A percentile compares a stretch with the other conserved stretches of the same genome.
These are phyloP conservation scores for Ensete glaucum DNA, from an alignment of 176 grass and related monocot species.

Conservation along the genomic window DNA sequence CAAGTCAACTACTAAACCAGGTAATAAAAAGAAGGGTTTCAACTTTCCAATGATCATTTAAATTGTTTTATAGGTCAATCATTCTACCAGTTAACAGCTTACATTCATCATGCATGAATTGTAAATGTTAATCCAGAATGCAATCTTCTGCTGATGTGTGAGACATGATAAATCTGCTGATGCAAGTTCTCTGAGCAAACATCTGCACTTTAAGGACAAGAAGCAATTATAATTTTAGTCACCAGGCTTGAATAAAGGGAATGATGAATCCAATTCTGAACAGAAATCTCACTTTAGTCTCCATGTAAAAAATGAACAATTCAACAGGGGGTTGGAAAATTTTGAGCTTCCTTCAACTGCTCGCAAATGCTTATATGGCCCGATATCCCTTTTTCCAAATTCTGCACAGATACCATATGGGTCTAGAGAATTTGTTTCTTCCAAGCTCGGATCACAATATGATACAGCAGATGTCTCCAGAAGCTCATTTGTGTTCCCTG, in stretches of 20 bases:
- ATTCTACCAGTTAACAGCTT: conserved; percentile 24
- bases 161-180: conserved; percentile 52
- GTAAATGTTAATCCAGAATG: conserved; percentile 99
- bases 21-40: neutral
- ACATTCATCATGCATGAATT: conserved; percentile 99
- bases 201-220: conserved; percentile 31
- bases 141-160: conserved; percentile 87
- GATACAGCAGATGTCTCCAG: conserved; percentile 46
- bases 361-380: conserved; percentile 57
- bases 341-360: conserved; percentile 44
- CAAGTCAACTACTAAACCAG: no score
- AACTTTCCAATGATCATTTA: neutral
- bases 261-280: neutral
- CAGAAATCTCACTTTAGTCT: conserved; percentile 62
- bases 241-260: neutral
- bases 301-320: conserved; percentile 34
- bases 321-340: conserved; percentile 30
- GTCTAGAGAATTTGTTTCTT: conserved; percentile 48
- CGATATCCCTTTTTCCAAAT: conserved; percentile 59
- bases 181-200: conserved; percentile 50
- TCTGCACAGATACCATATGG: conserved; percentile 64
- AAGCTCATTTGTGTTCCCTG: conserved; percentile 34
- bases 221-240: conserved; percentile 4
- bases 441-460: conserved; percentile 37
- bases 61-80: neutral